These are phyloP conservation scores for Dorcoceras hygrometricum DNA, from an alignment of 257 asterid species.

Conservation along the genomic window DNA sequence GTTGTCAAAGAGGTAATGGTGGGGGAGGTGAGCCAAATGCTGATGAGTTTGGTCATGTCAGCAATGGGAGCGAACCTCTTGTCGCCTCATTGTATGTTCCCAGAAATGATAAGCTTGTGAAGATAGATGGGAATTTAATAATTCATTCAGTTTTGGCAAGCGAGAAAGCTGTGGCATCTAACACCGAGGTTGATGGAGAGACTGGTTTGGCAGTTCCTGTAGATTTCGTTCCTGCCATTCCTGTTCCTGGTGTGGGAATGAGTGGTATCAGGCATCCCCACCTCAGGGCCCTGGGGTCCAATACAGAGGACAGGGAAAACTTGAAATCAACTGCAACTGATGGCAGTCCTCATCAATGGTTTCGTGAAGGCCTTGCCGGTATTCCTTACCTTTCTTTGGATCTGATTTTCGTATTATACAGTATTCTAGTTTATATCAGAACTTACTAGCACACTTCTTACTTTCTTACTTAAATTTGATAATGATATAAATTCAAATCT, in stretches of 20 bases:
- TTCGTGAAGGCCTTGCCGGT: slow-evolving; percentile 98
- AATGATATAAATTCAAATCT: neutral
- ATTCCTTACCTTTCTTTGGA: slow-evolving; percentile 16
- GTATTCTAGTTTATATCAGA: slow-evolving; percentile 5
- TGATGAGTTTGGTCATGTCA: slow-evolving; percentile 35
- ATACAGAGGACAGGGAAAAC: slow-evolving; percentile 45
- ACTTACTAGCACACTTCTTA: neutral
- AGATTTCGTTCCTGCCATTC: slow-evolving; percentile 52
- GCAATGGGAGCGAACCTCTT: slow-evolving; percentile 61
- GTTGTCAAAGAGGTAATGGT: slow-evolving; percentile 31
- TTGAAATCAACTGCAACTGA: slow-evolving; percentile 58
- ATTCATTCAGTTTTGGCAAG: slow-evolving; percentile 72
- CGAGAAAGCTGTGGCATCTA: slow-evolving; percentile 74
- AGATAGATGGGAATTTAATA: slow-evolving; percentile 74
- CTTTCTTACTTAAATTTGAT: neutral
- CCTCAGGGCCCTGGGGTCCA: slow-evolving; percentile 59
- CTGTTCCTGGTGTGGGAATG: slow-evolving; percentile 51
- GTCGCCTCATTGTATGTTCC: slow-evolving; percentile 75
- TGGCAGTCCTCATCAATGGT: slow-evolving; percentile 92
- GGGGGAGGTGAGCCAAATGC: slow-evolving; percentile 36
- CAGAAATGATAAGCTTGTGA: slow-evolving; percentile 70
- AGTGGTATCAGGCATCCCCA: slow-evolving; percentile 44
- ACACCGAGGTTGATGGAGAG: slow-evolving; percentile 41
- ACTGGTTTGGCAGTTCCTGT: slow-evolving; percentile 71
- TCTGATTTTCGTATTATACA: slow-evolving; percentile 2